These are phyloP conservation scores for Ceratobasidium papillatum DNA, from an alignment of 1,284 basidiomycete species.

Conservation along the genomic window DNA sequence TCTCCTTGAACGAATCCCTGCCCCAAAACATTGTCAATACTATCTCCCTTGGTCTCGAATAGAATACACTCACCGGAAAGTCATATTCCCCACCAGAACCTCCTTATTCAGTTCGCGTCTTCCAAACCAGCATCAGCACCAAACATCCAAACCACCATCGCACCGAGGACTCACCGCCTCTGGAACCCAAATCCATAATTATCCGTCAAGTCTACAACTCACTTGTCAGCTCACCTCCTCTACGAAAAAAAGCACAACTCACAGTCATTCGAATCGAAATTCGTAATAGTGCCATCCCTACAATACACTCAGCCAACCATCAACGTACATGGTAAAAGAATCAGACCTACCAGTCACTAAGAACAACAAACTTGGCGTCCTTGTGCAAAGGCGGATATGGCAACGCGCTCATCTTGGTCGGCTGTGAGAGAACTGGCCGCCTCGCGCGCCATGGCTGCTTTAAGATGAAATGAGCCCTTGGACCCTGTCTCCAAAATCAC, in stretches of 20 bases:
- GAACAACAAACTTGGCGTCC: constrained; percentile 84
- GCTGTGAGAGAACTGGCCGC: constrained; percentile 8
- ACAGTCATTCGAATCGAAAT: constrained; percentile 91
- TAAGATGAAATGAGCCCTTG: not conserved
- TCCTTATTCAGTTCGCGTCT: constrained; percentile 74
- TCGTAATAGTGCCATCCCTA: constrained; percentile 94
- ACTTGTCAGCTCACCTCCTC: not conserved
- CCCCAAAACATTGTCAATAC: not conserved
- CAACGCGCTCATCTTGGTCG: constrained; percentile 53
- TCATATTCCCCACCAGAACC: constrained; percentile 69
- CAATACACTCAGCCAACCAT: not conserved
- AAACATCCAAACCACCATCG: not conserved
- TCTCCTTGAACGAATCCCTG: constrained; percentile 81
- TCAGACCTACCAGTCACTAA: constrained; percentile 85
- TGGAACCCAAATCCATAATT: constrained; percentile 76
- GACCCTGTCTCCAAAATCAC: constrained; percentile 19
- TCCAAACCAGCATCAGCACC: not conserved
- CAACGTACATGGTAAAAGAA: constrained; percentile 2
- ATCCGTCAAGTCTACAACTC: constrained; percentile 72
- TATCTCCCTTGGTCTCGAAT: not conserved
- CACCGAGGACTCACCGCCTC: constrained; percentile 55
- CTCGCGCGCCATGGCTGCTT: not conserved
- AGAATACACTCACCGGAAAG: constrained; percentile 67
- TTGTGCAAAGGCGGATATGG: constrained; percentile 81
- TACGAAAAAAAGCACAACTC: constrained; percentile 48